Conservation (phyloP, 768 basidiomycete genomes). For the Zangia roseola region DNA sequence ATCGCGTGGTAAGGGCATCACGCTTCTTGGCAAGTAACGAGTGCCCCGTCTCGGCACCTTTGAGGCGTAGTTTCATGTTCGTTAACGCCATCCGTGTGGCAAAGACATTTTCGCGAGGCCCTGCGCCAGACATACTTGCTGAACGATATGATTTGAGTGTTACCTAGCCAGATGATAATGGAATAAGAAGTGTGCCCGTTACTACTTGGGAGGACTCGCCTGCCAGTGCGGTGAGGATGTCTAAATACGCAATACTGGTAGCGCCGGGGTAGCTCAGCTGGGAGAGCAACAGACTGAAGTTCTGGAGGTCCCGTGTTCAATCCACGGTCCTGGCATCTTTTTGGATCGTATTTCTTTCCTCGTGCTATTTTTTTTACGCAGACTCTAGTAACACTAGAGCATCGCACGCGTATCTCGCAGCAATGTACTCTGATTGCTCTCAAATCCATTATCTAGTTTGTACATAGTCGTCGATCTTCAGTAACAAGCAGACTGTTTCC, state of each 20-base stretch:
- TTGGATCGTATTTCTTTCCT: slow-evolving; percentile 5
- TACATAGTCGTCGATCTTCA: slow-evolving; percentile 96
- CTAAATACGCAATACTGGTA: not conserved
- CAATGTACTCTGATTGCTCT: not conserved
- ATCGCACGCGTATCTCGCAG: not conserved
- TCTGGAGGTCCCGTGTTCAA: slow-evolving; percentile 81
- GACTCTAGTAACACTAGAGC: not conserved
- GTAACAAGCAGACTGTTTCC: slow-evolving; percentile 93
- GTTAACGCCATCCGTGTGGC: slow-evolving; percentile 97
- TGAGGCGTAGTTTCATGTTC: slow-evolving; percentile 85
- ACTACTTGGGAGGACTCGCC: too few relatives aligned
- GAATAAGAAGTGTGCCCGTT: too few relatives aligned
- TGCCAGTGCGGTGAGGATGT: not conserved
- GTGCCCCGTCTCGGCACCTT: slow-evolving; percentile 93
- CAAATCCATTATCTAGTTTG: slow-evolving; percentile 57
- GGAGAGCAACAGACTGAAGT: slow-evolving; percentile 74
- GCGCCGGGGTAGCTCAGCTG: slow-evolving; percentile 70
- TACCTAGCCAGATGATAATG: not conserved
- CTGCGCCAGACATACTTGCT: slow-evolving; percentile 79
- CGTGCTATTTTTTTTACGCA: not conserved
- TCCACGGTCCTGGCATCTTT: slow-evolving; percentile 69
- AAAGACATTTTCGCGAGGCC: slow-evolving; percentile 89
- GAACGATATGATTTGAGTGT: not conserved
- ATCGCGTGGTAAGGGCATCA: slow-evolving; percentile 93
- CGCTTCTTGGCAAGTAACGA: slow-evolving; percentile 96